Percentiles rank a stretch among this genome's conserved stretches.
These are phyloP conservation scores for Ramalina intermedia DNA, from an alignment of 495 filamentous ascomycete genomes.

Conservation along the genomic window DNA sequence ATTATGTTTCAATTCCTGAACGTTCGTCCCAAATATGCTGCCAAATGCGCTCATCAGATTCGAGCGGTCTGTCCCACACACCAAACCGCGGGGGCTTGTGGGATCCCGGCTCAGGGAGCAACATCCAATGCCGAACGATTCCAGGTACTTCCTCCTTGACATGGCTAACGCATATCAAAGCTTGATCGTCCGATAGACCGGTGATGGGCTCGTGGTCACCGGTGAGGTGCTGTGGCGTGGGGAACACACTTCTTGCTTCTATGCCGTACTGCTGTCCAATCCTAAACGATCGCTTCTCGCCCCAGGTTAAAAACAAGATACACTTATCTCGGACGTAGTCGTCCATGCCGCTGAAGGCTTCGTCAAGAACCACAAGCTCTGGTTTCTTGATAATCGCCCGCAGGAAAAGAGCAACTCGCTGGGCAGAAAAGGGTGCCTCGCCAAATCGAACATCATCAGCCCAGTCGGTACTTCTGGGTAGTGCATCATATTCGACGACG, in stretches of 20 bases:
- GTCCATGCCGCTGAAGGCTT: constrained; percentile 85
- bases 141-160: constrained; percentile 79
- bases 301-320: constrained; percentile 54
- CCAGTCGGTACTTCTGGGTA: constrained; percentile 39
- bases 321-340: constrained; percentile 71
- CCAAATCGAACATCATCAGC: constrained; percentile 58
- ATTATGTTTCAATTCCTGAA: neutral
- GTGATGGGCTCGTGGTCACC: constrained; percentile 14
- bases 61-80: constrained; percentile 38
- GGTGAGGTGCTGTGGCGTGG: neutral
- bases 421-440: constrained; percentile 58
- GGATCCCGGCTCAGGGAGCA: constrained; percentile 51
- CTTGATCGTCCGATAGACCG: constrained; percentile 48
- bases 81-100: constrained; percentile 43
- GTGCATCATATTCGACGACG: constrained; percentile 6
- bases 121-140: constrained; percentile 64
- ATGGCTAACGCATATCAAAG: constrained; percentile 77
- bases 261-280: constrained; percentile 12
- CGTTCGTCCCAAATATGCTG: constrained; percentile 42
- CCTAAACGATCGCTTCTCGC: constrained; percentile 24
- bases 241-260: constrained; percentile 1
- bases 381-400: constrained; percentile 69
- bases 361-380: constrained; percentile 83
- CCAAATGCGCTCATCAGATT: constrained; percentile 38
- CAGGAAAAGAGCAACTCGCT: constrained; percentile 74